Evolutionary conservation across 2,329 filamentous ascomycete genomes (phyloP), one percentile per base, ranked within the genome.

Genomic region (Colletotrichum sp.): DNA sequence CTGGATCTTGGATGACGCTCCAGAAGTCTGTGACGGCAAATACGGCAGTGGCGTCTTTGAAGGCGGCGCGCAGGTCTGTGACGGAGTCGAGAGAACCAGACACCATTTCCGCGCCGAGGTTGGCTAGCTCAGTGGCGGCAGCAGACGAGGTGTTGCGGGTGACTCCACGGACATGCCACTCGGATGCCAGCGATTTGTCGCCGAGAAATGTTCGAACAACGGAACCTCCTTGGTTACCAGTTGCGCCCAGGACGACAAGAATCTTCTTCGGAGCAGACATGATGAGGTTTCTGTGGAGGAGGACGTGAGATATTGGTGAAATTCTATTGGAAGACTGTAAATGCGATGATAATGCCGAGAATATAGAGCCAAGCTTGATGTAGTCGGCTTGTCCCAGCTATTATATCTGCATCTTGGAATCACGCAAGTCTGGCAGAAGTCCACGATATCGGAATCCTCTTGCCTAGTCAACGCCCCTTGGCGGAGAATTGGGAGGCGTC

Each of bases 21-120:
- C 88, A 92, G 81, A 89, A 92, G 77, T 92, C 86, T 0, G 90
- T 92, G 68, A 90, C 87, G 72, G 85, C 84, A 81, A 91, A 92
- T 71, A 92, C 89, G 72, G 87, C 80, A 71, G 87, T 85, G 13
- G 89, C 89, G 12, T 85, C 86, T 3, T 77, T 32, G 72, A 90
- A 89, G 0, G 86, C 87, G 0, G 78, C 48, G 60, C 83, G 80
- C 39, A 90, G 83, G 14, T 83, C 83, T 2, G 78, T 76, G 3
- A 82, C 79, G 67, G 88, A 85, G 75, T 86, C 83, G 30, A 89
- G 80, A 32, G 90, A 84, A 7, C 85, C 88, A 57, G 80, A 70
- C 55, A 89, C 83, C 24, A 89, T 79, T 76, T 90, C 87, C 10
- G 43, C 74, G 7, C 89, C 89, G 4, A 82, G 80, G 0, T 77